Base-by-base conservation (phyloP, 345 rosid species). In the Eucalyptus tenuipes region DNA sequence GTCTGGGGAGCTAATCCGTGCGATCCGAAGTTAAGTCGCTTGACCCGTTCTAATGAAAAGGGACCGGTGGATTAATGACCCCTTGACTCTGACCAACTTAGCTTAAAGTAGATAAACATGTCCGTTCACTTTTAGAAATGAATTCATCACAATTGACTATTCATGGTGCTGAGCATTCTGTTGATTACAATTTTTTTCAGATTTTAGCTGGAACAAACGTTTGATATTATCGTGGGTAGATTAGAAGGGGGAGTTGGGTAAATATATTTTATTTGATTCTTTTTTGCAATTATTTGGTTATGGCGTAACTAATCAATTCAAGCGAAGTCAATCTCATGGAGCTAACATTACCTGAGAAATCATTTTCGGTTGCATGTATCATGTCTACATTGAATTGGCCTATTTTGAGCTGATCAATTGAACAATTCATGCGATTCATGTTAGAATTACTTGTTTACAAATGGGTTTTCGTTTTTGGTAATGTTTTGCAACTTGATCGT, bases 311-410 rank as follows among this genome's bases (percentile, higher is more conserved):
- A 64, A 64, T 64, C 75, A 64, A 64, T 64, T 64, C 3, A 2
- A n/a, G 18, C 6, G 0, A 17, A 17, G 6, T 31, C 75, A 66
- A 22, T 55, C 61, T 14, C 75, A 3, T n/a, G 11, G 0, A 1
- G 6, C 22, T 66, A n/a, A 66, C 40, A 31, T 66, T 66, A n/a
- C 37, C 79, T 4, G 0, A n/a, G 6, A 31, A 64, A 66, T 14
- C 3, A 66, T n/a, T 66, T 66, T 7, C 1, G 0, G 18, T 14
- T 4, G 37, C 7, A 4, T 1, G 11, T n/a, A 1, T 13, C 3
- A 0, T 29, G 71, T 13, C 9, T 61, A 13, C 29, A 13, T 14
- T 64, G 20, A n/a, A n/a, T 11, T 2, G 0, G n/a, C 40, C 9
- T 64, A 7, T 64, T 14, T 31, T 29, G 10, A 64, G 8, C 4